Evolutionary conservation across 768 basidiomycete genomes (phyloP).

Genomic region (Cytidiella melzeri): DNA sequence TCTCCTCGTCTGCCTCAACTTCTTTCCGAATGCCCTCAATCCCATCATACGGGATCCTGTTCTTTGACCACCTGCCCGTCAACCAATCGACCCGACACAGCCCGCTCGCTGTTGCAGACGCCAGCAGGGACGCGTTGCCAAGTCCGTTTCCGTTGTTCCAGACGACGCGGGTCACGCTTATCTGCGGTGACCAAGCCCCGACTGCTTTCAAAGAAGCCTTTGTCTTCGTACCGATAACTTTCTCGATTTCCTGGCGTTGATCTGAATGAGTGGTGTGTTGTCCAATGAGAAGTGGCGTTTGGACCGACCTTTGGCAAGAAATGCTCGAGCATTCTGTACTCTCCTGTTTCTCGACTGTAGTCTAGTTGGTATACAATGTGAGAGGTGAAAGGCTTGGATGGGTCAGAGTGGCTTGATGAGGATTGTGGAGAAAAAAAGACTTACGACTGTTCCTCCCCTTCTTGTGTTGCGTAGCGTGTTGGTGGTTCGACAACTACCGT

Average conservation of each 20-base stretch:
- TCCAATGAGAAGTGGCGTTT: not conserved
- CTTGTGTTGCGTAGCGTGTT: conserved; percentile 64
- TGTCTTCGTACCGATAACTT: conserved; percentile 33
- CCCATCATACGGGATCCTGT: conserved; percentile 59
- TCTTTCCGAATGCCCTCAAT: conserved; percentile 60
- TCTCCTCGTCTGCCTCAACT: conserved; percentile 21
- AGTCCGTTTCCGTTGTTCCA: conserved; percentile 83
- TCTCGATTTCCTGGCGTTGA: conserved; percentile 47
- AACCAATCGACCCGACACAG: conserved; percentile 82
- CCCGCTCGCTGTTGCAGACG: conserved; percentile 78
- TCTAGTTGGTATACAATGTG: conserved; percentile 85
- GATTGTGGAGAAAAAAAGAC: too few species aligned
- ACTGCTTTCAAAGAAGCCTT: conserved; percentile 36
- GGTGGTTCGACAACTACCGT: conserved; percentile 75
- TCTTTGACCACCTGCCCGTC: conserved; percentile 66
- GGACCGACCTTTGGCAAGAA: conserved; percentile 65
- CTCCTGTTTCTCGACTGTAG: conserved; percentile 66
- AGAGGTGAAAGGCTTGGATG: conserved; percentile 77
- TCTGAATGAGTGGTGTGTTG: too few species aligned
- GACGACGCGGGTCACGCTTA: conserved; percentile 67
- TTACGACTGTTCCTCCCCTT: conserved; percentile 65
- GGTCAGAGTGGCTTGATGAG: too few species aligned
- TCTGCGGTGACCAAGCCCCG: conserved; percentile 74
- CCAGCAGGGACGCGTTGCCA: conserved; percentile 50
- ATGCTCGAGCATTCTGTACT: conserved; percentile 85